phyloP scores from a whole-genome alignment of 83 land plant species.

The Isoetes engelmannii region DNA sequence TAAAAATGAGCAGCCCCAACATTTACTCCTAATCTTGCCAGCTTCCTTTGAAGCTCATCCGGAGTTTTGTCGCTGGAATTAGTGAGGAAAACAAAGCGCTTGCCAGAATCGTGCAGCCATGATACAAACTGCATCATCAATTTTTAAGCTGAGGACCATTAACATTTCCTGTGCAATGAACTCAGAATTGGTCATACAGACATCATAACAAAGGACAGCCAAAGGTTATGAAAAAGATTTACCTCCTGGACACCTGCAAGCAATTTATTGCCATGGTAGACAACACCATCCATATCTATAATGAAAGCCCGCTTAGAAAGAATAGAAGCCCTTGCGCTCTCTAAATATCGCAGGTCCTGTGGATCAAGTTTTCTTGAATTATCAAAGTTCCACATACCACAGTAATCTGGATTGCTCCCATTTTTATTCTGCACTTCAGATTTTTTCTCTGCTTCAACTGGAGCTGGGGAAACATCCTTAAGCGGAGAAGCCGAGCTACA shows the following conservation, averaged over 20 bases:
- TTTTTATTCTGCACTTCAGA: too few relatives aligned
- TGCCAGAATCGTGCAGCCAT: constrained; percentile 4
- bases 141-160: background rate
- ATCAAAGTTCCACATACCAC: too few relatives aligned
- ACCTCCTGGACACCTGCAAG: constrained; percentile 15
- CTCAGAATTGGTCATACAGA: background rate
- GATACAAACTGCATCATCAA: constrained; percentile 13
- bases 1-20: constrained; percentile 2
- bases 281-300: constrained; percentile 15
- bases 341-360: background rate
- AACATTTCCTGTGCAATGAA: background rate
- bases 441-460: too few relatives aligned
- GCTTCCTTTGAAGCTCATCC: constrained; percentile 15
- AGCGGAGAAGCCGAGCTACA: too few relatives aligned
- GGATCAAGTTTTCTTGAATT: too few relatives aligned
- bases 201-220: background rate
- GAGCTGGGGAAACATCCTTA: too few relatives aligned
- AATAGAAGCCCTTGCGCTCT: background rate
- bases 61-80: constrained; percentile 18
- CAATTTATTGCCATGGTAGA: constrained; percentile 8
- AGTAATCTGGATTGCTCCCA: too few relatives aligned
- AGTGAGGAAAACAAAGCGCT: constrained; percentile 13
- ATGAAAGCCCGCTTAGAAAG: constrained; percentile 6
- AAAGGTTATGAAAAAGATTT: background rate
- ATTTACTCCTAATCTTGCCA: constrained; percentile 2